Base-by-base conservation (phyloP, 2,329 filamentous ascomycete species). In the Diaporthe vexans region DNA sequence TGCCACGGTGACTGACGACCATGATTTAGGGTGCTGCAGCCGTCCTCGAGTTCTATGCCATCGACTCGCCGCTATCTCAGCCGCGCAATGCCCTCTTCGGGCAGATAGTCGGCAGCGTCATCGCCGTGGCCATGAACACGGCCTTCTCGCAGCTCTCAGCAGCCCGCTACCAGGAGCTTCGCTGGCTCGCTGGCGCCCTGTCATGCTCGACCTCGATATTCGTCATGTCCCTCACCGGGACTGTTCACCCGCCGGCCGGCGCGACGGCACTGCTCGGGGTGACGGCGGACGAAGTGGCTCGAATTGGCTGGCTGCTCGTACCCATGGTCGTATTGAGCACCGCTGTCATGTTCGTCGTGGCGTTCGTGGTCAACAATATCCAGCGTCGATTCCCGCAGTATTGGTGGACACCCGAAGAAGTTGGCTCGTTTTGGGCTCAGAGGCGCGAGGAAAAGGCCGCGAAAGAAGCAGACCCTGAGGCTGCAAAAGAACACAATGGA, bases 251-350 rank as follows among this genome's bases (percentile, higher is more conserved):
- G 0, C 94, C 93, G 0, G 93, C 92, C 0, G 93, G 94, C 6
- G 93, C 93, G 11, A 95, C 93, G 0, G 93, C 92, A 0, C 83
- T 95, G 1, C 83, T 95, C 35, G 92, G 92, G 0, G 91, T 93
- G 0, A 86, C 91, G 1, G 90, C 91, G 74, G 83, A 87, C 2
- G 83, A 85, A 1, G 84, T 91, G 1, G 84, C 87, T 13, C 77
- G 79, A 0, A 81, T 95, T 15, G 92, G 93, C n/a, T 95, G 93
- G 94, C 90, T 88, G 75, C 82, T 94, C 17, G 80, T 95, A 8
- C 89, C 91, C 0, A 83, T 94, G 8, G 86, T 94, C 24, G 71
- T 92, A 51, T 83, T 95, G 29, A 91, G 89, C 5, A 88, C 86
- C 63, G 80, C 81, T 0, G 81, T 95, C 63, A 93, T 95, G 89